These are phyloP conservation scores for Colletotrichum sp. DNA, from an alignment of 2,329 filamentous ascomycete species.

Conservation along the genomic window DNA sequence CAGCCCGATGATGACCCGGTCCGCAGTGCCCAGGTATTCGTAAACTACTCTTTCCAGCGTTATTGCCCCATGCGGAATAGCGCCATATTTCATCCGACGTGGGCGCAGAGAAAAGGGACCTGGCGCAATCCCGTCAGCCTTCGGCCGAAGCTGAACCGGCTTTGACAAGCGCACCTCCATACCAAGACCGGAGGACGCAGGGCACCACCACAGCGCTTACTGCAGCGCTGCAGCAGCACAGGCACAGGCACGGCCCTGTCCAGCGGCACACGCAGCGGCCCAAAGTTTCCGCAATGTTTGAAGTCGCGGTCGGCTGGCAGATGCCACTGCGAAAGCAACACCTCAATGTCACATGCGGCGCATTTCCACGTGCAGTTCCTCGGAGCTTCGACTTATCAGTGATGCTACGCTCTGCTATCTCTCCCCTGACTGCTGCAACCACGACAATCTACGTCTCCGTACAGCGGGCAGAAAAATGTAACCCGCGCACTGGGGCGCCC, in stretches of 20 bases:
- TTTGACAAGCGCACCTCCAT: neutral
- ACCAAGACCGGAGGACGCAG: neutral
- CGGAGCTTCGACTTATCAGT: neutral
- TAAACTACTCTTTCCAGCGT: neutral
- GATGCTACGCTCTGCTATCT: neutral
- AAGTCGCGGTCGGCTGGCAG: neutral
- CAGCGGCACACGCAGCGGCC: neutral
- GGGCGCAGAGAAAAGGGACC: neutral
- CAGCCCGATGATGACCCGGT: neutral
- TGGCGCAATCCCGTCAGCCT: neutral
- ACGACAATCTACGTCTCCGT: neutral
- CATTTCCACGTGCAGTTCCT: neutral
- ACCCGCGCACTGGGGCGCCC: neutral
- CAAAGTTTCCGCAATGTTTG: neutral
- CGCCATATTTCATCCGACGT: neutral
- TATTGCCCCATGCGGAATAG: neutral
- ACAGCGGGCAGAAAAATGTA: neutral
- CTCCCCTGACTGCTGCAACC: neutral
- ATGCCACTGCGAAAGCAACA: neutral
- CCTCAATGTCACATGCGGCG: neutral
- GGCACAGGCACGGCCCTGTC: neutral
- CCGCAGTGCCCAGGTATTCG: fast-evolving
- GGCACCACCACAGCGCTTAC: neutral
- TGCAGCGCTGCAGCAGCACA: neutral
- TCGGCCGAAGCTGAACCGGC: neutral